A percentile compares a stretch with the other conserved stretches of the same genome.
These are phyloP conservation scores for Rhizopus delemar DNA, from an alignment of 371 early-diverging fungal genomes.

Conservation along the genomic window DNA sequence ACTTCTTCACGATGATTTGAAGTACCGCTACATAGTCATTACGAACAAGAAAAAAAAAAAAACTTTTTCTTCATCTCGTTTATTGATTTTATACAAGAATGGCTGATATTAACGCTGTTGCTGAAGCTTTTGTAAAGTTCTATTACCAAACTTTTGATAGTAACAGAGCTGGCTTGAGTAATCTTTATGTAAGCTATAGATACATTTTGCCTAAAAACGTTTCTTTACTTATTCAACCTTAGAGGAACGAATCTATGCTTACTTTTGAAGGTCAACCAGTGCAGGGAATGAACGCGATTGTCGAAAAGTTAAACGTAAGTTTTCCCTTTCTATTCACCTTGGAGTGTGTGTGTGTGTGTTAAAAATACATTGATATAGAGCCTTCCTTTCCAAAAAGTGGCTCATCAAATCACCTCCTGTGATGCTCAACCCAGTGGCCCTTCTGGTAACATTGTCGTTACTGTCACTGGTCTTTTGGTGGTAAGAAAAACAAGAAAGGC, in stretches of 20 bases:
- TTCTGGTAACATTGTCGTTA: slow-evolving; percentile 62
- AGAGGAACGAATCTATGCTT: slow-evolving; percentile 83
- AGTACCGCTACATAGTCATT: too few relatives aligned
- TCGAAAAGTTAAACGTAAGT: slow-evolving; percentile 81
- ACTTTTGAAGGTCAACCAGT: slow-evolving; percentile 80
- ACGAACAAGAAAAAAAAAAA: not conserved
- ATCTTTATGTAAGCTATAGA: slow-evolving; percentile 77
- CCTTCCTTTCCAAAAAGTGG: slow-evolving; percentile 78
- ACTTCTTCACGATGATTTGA: not conserved
- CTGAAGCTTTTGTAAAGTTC: slow-evolving; percentile 72
- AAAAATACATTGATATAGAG: slow-evolving; percentile 38
- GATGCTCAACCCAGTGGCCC: slow-evolving; percentile 81
- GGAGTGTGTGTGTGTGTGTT: not conserved
- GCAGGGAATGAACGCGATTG: slow-evolving; percentile 60
- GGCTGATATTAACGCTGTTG: slow-evolving; percentile 51
- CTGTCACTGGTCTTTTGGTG: slow-evolving; percentile 86
- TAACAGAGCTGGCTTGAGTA: slow-evolving; percentile 58
- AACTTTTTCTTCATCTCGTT: slow-evolving; percentile 9
- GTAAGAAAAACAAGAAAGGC: slow-evolving; percentile 39
- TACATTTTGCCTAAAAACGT: not conserved
- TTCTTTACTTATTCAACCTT: not conserved
- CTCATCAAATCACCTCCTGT: slow-evolving; percentile 66
- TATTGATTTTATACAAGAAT: slow-evolving; percentile 4
- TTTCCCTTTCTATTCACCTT: slow-evolving; percentile 6
- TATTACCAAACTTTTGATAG: slow-evolving; percentile 87